Base-by-base conservation (phyloP, 495 filamentous ascomycete genomes). In the Lophium mytilinum region DNA sequence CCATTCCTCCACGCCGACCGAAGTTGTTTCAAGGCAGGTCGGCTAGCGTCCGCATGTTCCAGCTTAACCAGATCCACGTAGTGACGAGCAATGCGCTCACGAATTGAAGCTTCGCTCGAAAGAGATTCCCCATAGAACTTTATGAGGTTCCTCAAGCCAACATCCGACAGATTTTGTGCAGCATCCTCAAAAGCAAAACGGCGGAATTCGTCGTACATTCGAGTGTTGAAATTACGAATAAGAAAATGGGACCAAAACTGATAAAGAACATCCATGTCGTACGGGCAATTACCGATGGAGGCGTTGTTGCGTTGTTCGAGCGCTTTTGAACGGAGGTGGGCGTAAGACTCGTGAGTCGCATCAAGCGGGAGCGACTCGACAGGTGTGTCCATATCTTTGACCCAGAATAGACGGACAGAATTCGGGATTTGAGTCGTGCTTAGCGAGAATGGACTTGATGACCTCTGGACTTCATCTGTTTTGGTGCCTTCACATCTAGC, bases 171-270 rank as follows among this genome's bases (percentile, higher is more conserved):
- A 64, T 75, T 73, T 57, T 71, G 67, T 37, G 64, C 62, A 53
- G 72, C 74, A 67, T 95, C 89, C 63, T 86, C 84, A 58, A 85
- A 69, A 54, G 90, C 88, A 64, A 79, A 75, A 60, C 73, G 71
- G 58, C 82, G 77, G 73, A 94, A 93, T 70, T 94, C 87, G 66
- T 80, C 71, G 75, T 94, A 95, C 80, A 95, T 86, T 57, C 74
- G 76, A 53, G 74, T 72, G 69, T 93, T 86, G 79, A 93, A 93
- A 67, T 85, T 83, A 59, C 79, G 75, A 55, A 83, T 75, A 40
- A 93, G 78, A 67, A 87, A 87, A 65, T 85, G 79, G n/a, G 83
- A 83, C 88, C 88, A 91, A 72, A 86, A 87, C 54, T 83, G 75
- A 70, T 89, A 90, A 12, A 89, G 77, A 54, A 81, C 76, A 55